Percentiles rank a stretch among this genome's conserved stretches.
Evolutionary conservation across 257 asterid species (phyloP).

Genomic region (Prunella vulgaris): DNA sequence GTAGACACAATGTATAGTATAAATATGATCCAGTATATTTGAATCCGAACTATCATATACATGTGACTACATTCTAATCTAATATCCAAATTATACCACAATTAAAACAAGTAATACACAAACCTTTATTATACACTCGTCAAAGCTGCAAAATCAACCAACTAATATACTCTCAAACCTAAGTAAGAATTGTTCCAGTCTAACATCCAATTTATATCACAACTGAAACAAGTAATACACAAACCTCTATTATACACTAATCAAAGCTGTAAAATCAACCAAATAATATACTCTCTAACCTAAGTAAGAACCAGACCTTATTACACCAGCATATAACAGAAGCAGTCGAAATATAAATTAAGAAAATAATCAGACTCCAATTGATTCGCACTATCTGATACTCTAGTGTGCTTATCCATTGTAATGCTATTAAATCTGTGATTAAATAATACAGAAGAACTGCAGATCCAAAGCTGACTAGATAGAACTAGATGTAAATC

Average conservation of each 20-base stretch:
- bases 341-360: background rate
- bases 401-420: background rate
- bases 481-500: background rate
- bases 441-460: constrained; percentile 8
- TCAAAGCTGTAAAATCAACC: background rate
- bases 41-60: constrained; percentile 10
- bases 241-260: background rate
- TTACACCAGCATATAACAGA: constrained; percentile 2
- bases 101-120: background rate
- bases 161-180: background rate
- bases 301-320: background rate
- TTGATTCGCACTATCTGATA: constrained; percentile 9
- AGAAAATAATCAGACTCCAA: background rate
- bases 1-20: background rate
- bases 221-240: background rate
- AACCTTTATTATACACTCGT: background rate
- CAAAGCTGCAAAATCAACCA: background rate
- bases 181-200: background rate
- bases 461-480: constrained; percentile 28
- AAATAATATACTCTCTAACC: background rate
- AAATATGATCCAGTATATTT: constrained; percentile 14
- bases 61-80: background rate
- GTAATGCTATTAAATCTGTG: background rate
- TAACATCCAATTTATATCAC: background rate
- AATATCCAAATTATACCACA: background rate